phyloP scores from a whole-genome alignment of 2,329 filamentous ascomycete genomes.

The Orbilia javanica region DNA sequence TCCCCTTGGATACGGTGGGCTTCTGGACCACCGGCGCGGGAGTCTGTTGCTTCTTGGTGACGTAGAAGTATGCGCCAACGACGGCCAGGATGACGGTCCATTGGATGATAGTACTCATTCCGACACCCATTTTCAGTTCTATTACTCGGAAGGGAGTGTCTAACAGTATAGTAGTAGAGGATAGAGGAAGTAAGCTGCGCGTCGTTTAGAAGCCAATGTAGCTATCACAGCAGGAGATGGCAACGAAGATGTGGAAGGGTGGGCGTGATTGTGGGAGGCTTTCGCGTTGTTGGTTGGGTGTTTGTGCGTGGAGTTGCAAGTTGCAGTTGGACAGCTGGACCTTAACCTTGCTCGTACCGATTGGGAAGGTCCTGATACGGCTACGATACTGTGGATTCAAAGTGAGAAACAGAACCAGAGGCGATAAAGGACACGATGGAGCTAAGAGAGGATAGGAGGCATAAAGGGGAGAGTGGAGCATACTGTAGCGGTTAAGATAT shows the following conservation, averaged over 20 bases:
- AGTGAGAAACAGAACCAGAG: background rate
- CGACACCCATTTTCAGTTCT: slow-evolving; percentile 48
- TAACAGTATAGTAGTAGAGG: background rate
- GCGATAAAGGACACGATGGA: slow-evolving; percentile 1
- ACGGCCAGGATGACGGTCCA: slow-evolving; percentile 39
- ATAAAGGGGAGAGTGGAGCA: background rate
- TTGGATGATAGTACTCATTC: slow-evolving; percentile 56
- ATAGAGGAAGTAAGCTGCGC: background rate
- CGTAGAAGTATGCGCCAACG: slow-evolving; percentile 44
- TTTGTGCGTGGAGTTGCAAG: slow-evolving; percentile 17
- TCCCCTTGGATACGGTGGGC: slow-evolving; percentile 12
- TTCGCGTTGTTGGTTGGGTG: slow-evolving; percentile 51
- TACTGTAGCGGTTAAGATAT: slow-evolving; percentile 5
- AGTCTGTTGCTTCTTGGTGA: slow-evolving; percentile 21
- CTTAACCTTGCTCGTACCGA: slow-evolving; percentile 35
- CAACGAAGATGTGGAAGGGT: background rate
- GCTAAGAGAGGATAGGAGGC: background rate
- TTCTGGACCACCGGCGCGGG: slow-evolving; percentile 29
- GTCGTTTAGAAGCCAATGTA: background rate
- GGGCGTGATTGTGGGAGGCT: slow-evolving; percentile 1
- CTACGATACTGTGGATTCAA: background rate
- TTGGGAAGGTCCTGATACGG: slow-evolving; percentile 28
- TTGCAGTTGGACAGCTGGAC: slow-evolving; percentile 32
- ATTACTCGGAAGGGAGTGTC: background rate
- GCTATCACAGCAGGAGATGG: background rate